Evolutionary conservation across 345 rosid species (phyloP).

Genomic region (Salix udensis): DNA sequence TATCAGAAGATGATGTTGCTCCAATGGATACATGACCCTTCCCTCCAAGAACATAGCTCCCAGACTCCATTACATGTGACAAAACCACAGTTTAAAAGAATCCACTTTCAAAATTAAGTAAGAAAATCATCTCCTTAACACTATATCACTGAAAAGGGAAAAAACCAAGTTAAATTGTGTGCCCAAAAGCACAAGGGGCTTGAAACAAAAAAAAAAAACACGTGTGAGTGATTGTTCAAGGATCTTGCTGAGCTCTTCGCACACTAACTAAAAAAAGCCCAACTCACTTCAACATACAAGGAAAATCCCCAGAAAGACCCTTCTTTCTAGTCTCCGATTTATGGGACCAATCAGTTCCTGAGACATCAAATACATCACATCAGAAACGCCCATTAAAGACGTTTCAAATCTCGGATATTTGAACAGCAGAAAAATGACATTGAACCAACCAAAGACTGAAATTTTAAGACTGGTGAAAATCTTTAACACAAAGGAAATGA

Average conservation of each 20-base stretch:
- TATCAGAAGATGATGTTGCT: constrained; percentile 29
- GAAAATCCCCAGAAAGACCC: not conserved
- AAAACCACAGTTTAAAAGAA: not conserved
- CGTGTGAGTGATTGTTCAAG: not conserved
- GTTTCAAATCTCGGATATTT: not conserved
- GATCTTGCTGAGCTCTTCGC: constrained; percentile 1
- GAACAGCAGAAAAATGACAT: not conserved
- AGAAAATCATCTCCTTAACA: not conserved
- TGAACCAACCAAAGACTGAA: not conserved
- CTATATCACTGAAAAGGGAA: not conserved
- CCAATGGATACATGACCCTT: constrained; percentile 29
- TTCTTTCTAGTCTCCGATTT: constrained; percentile 2
- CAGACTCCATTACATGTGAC: constrained; percentile 41
- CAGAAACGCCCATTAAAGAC: constrained; percentile 1
- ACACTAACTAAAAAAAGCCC: constrained; percentile 4
- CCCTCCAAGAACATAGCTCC: constrained; percentile 44
- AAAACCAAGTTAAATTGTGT: not conserved
- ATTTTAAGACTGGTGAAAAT: not conserved
- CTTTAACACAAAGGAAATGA: not conserved
- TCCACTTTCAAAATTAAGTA: constrained; percentile 12
- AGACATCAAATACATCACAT: constrained; percentile 11
- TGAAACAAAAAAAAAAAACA: constrained; percentile 1
- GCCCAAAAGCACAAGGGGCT: not conserved
- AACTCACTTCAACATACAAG: constrained; percentile 4
- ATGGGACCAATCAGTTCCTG: constrained; percentile 13